Conservation (phyloP, 2,329 filamentous ascomycete genomes). For the Diaporthe destruens region DNA sequence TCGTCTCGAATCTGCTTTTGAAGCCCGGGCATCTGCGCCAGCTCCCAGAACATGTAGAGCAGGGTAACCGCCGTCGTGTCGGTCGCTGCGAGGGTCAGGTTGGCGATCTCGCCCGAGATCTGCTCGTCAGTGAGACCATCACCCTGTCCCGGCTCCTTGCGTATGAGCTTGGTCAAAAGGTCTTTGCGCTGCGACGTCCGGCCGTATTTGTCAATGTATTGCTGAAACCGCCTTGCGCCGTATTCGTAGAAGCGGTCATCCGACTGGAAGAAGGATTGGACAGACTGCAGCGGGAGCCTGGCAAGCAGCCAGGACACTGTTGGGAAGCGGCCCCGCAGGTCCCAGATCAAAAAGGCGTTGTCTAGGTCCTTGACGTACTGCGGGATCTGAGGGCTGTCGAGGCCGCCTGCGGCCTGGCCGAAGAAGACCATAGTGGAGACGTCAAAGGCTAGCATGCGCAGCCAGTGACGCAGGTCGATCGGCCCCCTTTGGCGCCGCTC, state of each 20-base stretch:
- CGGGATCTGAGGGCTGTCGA: constrained; percentile 8
- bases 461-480: background rate
- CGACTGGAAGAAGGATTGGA: background rate
- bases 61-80: background rate
- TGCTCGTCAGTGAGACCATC: constrained; percentile 18
- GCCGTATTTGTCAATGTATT: constrained; percentile 13
- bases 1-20: constrained; percentile 13
- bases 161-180: constrained; percentile 1
- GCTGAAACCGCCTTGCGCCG: constrained; percentile 4
- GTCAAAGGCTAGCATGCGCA: constrained; percentile 9
- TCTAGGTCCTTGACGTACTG: constrained; percentile 13
- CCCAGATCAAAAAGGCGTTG: constrained; percentile 15
- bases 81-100: constrained; percentile 12
- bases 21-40: constrained; percentile 1
- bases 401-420: constrained; percentile 1
- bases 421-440: constrained; percentile 22
- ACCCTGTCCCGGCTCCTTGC: constrained; percentile 2
- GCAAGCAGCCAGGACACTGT: constrained; percentile 5
- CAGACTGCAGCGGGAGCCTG: background rate
- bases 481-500: background rate
- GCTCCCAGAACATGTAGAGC: constrained; percentile 20
- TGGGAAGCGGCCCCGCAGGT: constrained; percentile 15
- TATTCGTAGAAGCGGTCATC: constrained; percentile 6
- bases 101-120: constrained; percentile 11
- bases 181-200: constrained; percentile 13